A percentile compares a stretch with the other conserved stretches of the same genome.
phyloP scores from a whole-genome alignment of 2,329 filamentous ascomycete genomes.

The Chalara sp. region DNA sequence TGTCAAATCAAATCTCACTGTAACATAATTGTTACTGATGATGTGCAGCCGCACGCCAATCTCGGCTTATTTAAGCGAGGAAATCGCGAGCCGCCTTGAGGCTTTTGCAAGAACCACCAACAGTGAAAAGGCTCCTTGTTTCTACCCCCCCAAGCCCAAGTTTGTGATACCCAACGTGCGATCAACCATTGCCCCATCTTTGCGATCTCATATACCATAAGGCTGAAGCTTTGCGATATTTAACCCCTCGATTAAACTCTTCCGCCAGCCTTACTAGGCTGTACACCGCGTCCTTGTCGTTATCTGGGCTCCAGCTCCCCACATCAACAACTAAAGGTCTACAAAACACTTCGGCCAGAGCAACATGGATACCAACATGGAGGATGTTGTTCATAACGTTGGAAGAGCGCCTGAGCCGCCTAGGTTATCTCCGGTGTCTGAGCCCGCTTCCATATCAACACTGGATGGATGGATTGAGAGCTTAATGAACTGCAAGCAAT shows the following conservation, averaged over 20 bases:
- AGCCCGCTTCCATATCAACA: slow-evolving; percentile 85
- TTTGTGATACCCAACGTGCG: slow-evolving; percentile 19
- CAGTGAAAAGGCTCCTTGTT: no score
- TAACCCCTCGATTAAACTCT: slow-evolving; percentile 2
- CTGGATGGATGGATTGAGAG: slow-evolving; percentile 98
- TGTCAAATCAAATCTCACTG: no score
- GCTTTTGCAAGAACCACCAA: no score
- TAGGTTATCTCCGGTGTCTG: slow-evolving; percentile 67
- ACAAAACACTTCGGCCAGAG: slow-evolving; percentile 3
- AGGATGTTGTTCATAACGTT: slow-evolving; percentile 99
- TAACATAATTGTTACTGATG: no score
- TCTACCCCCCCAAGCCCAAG: no score
- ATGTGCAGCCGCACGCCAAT: no score
- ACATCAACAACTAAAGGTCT: slow-evolving; percentile 10
- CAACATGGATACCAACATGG: slow-evolving; percentile 50
- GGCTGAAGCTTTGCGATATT: slow-evolving; percentile 3
- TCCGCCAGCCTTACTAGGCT: slow-evolving; percentile 7
- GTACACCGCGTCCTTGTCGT: slow-evolving; percentile 15
- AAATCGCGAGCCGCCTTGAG: no score
- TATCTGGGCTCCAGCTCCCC: slow-evolving; percentile 20
- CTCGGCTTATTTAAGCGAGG: no score
- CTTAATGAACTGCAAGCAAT: slow-evolving; percentile 97
- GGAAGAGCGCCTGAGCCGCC: slow-evolving; percentile 74
- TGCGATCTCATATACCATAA: slow-evolving; percentile 2
- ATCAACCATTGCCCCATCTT: slow-evolving; percentile 6